Base-by-base conservation (phyloP, 108 stramenopile genomes). In the Cylindrotheca fusiformis region DNA sequence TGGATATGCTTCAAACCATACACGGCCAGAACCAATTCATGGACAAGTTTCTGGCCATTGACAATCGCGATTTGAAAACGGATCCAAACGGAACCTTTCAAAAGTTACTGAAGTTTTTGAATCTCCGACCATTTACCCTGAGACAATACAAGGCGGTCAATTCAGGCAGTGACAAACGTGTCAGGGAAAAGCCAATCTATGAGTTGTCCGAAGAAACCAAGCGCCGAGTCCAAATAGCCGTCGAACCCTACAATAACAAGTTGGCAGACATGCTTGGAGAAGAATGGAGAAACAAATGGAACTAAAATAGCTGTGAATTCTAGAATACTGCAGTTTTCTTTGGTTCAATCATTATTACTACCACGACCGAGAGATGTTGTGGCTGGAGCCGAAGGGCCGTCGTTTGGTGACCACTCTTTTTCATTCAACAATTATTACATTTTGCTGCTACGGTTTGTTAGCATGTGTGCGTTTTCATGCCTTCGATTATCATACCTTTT, bases 31-130 rank as follows among this genome's bases (percentile, higher is more conserved):
- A 6, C 14, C 10, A 41, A 41, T 6, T 14, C 36, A 41, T 10
- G 36, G 36, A 41, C 36, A 6, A 41, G 10, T 49, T 62, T 62
- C 48, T 46, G 28, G 60, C 48, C 1, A 28, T 62, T 47, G 60
- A 62, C 27, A 10, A n/a, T 20, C 2, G 25, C 19, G 44, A 55
- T 52, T 28, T 57, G 10, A 19, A 23, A 18, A 27, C 48, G 27
- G 8, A 48, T 3, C 46, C 66, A 5, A 30, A 67, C 23, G 55
- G 41, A 21, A 57, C 55, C 12, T 67, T 32, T 58, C 26, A 26
- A 4, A 21, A 32, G 45, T 22, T 57, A 23, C 28, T 48, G 17
- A 19, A 56, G 0, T 57, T 57, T 28, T 32, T 67, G 44, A 25
- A 24, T 2, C 28, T 67, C 18, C 2, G 17, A 32, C 66, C 31